phyloP scores from a whole-genome alignment of 1,139 yeast species.

The Geotrichum fermentans region DNA sequence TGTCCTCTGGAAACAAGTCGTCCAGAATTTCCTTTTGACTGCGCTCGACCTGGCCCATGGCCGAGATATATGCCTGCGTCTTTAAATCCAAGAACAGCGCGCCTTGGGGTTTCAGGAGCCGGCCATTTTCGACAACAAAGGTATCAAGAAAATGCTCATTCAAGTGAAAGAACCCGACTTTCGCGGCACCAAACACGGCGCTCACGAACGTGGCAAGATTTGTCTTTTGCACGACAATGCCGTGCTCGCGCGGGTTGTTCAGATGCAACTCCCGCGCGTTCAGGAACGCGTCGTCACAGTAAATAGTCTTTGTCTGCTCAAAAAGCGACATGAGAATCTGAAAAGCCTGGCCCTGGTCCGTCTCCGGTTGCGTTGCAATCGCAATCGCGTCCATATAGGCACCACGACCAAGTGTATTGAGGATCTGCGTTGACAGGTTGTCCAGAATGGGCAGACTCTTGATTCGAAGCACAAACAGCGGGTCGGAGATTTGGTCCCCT shows the following conservation, averaged over 20 bases:
- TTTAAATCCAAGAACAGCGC: constrained; percentile 76
- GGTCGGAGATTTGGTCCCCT: constrained; percentile 2
- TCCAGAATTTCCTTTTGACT: constrained; percentile 66
- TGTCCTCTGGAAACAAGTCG: constrained; percentile 57
- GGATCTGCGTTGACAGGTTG: constrained; percentile 66
- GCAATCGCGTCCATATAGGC: constrained; percentile 72
- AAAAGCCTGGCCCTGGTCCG: constrained; percentile 69
- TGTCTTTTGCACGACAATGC: constrained; percentile 68
- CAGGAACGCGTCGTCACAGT: constrained; percentile 30
- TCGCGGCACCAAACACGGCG: constrained; percentile 77
- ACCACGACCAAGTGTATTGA: constrained; percentile 61
- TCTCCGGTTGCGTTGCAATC: constrained; percentile 66
- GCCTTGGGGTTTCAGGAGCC: constrained; percentile 75
- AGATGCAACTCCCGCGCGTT: constrained; percentile 24
- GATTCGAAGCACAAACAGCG: constrained; percentile 40
- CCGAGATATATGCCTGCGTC: constrained; percentile 92
- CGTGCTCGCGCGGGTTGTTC: constrained; percentile 40
- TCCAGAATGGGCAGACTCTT: constrained; percentile 70
- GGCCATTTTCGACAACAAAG: constrained; percentile 49
- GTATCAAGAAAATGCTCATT: constrained; percentile 80
- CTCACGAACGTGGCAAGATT: constrained; percentile 82
- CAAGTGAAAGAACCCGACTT: constrained; percentile 80
- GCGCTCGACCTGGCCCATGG: constrained; percentile 67
- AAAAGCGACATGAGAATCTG: constrained; percentile 67
- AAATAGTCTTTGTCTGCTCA: constrained; percentile 47